phyloP scores from a whole-genome alignment of 257 asterid species.

The Echium plantagineum region DNA sequence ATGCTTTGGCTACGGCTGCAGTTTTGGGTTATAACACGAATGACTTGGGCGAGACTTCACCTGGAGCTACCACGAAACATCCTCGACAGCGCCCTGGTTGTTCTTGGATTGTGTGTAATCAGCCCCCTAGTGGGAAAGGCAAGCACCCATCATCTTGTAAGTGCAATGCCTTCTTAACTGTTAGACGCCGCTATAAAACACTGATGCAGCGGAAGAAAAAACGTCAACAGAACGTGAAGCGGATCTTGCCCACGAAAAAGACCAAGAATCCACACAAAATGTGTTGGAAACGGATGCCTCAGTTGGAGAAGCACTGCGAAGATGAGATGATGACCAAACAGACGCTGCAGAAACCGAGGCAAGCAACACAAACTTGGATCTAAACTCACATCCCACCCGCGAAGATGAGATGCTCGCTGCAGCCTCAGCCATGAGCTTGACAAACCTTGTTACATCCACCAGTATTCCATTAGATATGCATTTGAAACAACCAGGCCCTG shows the following conservation, averaged over 20 bases:
- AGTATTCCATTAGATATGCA: constrained; percentile 29
- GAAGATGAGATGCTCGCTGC: constrained; percentile 58
- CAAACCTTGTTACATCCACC: constrained; percentile 29
- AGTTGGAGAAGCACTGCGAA: constrained; percentile 26
- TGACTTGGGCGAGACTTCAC: constrained; percentile 42
- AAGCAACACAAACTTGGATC: constrained; percentile 47
- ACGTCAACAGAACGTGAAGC: constrained; percentile 66
- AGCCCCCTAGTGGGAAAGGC: constrained; percentile 93
- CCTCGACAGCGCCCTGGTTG: constrained; percentile 54
- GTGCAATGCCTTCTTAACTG: constrained; percentile 77
- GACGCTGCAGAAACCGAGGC: constrained; percentile 25
- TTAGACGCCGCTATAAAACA: constrained; percentile 78
- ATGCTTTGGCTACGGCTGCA: constrained; percentile 87
- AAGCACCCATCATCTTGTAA: constrained; percentile 67
- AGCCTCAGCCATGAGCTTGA: constrained; percentile 43
- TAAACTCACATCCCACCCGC: constrained; percentile 65
- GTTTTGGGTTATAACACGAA: constrained; percentile 68
- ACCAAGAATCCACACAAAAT: constrained; percentile 12
- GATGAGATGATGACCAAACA: constrained; percentile 22
- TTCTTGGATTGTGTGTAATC: no score
- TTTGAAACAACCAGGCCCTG: constrained; percentile 19
- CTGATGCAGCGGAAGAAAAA: constrained; percentile 81
- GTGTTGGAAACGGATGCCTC: constrained; percentile 30
- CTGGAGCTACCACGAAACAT: constrained; percentile 71
- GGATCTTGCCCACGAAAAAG: constrained; percentile 43